Percentiles rank a stretch among this genome's conserved stretches.
Evolutionary conservation across 2,329 filamentous ascomycete genomes (phyloP).

Genomic region (Exophiala sp.): DNA sequence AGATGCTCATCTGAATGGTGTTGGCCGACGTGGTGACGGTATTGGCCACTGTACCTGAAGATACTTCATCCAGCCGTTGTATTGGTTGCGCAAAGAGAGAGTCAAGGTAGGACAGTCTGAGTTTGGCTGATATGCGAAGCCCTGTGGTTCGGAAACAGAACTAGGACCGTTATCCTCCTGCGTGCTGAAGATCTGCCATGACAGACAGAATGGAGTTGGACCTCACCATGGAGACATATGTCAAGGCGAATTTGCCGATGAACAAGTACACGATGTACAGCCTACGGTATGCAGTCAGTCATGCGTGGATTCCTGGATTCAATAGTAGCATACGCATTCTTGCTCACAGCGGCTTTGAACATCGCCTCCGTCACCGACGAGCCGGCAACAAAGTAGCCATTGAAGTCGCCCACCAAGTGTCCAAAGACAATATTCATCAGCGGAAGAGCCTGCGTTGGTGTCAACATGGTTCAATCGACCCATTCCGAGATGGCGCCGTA

Average conservation of each 20-base stretch:
- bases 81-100: slow-evolving; percentile 48
- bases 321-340: slow-evolving; percentile 35
- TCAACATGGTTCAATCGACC: background rate
- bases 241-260: slow-evolving; percentile 49
- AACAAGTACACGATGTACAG: slow-evolving; percentile 52
- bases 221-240: slow-evolving; percentile 51
- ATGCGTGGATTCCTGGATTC: background rate
- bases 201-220: too few relatives aligned
- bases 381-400: slow-evolving; percentile 48
- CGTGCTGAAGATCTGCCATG: too few relatives aligned
- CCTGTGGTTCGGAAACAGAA: slow-evolving; percentile 47
- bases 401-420: slow-evolving; percentile 51
- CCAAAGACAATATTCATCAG: slow-evolving; percentile 58
- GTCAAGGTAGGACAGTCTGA: slow-evolving; percentile 47
- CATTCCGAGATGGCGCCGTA: slow-evolving; percentile 3
- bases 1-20: slow-evolving; percentile 50
- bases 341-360: slow-evolving; percentile 49
- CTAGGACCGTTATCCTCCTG: slow-evolving; percentile 30
- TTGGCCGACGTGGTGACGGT: slow-evolving; percentile 51
- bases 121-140: slow-evolving; percentile 46
- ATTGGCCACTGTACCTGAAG: slow-evolving; percentile 46
- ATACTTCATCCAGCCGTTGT: slow-evolving; percentile 46
- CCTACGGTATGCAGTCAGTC: slow-evolving; percentile 33
- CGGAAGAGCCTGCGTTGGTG: slow-evolving; percentile 16
- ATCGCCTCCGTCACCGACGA: slow-evolving; percentile 40